phyloP scores from a whole-genome alignment of 2,329 filamentous ascomycete species.

The Colletotrichum destructivum region DNA sequence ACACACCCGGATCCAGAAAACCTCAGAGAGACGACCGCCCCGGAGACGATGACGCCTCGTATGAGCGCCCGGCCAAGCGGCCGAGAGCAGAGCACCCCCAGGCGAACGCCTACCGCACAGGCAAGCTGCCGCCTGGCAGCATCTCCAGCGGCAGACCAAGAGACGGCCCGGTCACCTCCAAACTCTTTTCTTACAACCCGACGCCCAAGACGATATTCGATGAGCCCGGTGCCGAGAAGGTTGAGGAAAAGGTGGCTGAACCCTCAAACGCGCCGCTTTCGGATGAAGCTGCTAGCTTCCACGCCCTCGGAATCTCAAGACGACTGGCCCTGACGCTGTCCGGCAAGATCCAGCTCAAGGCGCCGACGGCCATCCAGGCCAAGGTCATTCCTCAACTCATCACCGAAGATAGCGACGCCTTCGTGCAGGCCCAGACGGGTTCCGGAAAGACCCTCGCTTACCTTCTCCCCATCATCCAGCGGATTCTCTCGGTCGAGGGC shows the following conservation, averaged over 20 bases:
- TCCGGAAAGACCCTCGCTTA: conserved; percentile 99
- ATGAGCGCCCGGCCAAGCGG: conserved; percentile 60
- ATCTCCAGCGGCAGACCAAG: conserved; percentile 47
- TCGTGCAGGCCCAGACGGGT: conserved; percentile 96
- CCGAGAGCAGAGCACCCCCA: conserved; percentile 55
- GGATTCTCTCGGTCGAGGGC: conserved; percentile 83
- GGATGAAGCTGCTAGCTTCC: conserved; percentile 88
- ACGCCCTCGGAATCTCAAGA: conserved; percentile 85
- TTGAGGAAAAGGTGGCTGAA: conserved; percentile 68
- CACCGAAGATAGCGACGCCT: conserved; percentile 88
- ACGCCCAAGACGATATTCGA: conserved; percentile 75
- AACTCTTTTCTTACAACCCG: conserved; percentile 93
- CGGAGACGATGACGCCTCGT: conserved; percentile 49
- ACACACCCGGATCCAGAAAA: conserved; percentile 35
- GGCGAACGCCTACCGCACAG: conserved; percentile 52
- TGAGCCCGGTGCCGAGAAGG: conserved; percentile 59
- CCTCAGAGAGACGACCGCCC: conserved; percentile 44
- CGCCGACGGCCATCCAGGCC: conserved; percentile 95
- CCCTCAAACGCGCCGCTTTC: conserved; percentile 93
- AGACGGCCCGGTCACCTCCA: conserved; percentile 81
- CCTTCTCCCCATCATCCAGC: conserved; percentile 90
- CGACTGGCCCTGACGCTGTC: conserved; percentile 86
- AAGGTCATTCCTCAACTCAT: conserved; percentile 87
- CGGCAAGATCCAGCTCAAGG: conserved; percentile 88
- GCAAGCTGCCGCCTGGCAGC: conserved; percentile 55